phyloP scores from a whole-genome alignment of 495 filamentous ascomycete species.

The Penicillium paxilli region DNA sequence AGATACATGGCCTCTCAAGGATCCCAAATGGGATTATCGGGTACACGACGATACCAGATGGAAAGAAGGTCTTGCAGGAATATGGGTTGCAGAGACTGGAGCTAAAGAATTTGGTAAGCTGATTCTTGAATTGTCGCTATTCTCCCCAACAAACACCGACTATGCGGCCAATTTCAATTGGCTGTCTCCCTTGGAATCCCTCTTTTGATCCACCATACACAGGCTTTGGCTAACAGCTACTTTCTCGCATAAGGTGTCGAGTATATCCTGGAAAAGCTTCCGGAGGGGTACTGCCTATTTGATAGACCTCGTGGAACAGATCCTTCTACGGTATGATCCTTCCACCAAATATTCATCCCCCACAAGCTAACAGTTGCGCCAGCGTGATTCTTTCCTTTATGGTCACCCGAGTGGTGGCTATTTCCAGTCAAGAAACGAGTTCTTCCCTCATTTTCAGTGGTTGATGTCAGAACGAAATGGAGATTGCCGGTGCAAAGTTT shows the following conservation, averaged over 20 bases:
- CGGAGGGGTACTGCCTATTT: conserved; percentile 53
- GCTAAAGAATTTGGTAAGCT: conserved; percentile 34
- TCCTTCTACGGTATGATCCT: conserved; percentile 34
- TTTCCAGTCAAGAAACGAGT: conserved; percentile 52
- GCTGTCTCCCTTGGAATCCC: no score
- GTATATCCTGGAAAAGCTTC: conserved; percentile 54
- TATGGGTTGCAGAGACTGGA: conserved; percentile 38
- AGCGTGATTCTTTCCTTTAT: conserved; percentile 55
- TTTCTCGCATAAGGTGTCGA: conserved; percentile 30
- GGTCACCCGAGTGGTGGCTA: conserved; percentile 53
- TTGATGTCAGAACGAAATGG: conserved; percentile 48
- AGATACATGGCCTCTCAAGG: conserved; percentile 32
- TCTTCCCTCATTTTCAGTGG: conserved; percentile 59
- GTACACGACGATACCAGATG: conserved; percentile 27
- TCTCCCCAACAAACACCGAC: no score
- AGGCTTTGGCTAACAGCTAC: conserved; percentile 2
- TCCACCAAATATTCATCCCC: neutral
- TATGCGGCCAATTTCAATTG: no score
- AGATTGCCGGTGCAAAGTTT: conserved; percentile 40
- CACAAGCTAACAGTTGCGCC: conserved; percentile 2
- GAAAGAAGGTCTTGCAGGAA: conserved; percentile 31
- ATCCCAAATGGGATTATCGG: conserved; percentile 8
- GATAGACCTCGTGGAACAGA: conserved; percentile 42
- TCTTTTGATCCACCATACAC: no score
- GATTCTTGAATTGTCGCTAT: neutral